Base-by-base conservation (phyloP, 2,329 filamentous ascomycete species). In the Dactylellina leptospora region DNA sequence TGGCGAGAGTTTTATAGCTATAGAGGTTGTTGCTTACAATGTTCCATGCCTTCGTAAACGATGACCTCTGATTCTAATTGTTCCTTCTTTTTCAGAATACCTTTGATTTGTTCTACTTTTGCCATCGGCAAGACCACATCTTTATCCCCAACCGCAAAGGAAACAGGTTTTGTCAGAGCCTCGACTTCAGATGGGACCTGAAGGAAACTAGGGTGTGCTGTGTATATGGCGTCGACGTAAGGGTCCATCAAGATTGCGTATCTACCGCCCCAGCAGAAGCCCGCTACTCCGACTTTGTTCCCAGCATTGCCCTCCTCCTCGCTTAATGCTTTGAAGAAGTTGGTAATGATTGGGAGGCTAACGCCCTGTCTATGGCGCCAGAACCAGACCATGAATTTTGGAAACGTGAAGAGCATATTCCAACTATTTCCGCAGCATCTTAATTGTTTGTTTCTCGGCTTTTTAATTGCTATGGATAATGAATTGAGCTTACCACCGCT, bases 251-350 rank as follows among this genome's bases (percentile, higher is more conserved):
- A 77, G 6, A 85, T 76, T 1, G 81, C 79, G 74, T 87, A 82
- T 72, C 84, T 84, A 22, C 85, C 87, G 22, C 86, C 86, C 86
- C 86, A 88, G 80, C 85, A 88, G 79, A 86, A 88, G 0, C 86
- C 87, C 0, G 84, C 84, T 0, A 81, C 83, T 20, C 82, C 85
- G 47, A 88, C 78, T 62, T 81, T 82, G 4, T 81, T 76, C 11
- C 76, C 64, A 16, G 77, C 50, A 20, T 23, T 16, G 10, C 16
- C 16, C 18, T 74, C 58, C 23, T 74, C 71, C 23, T 74, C 66
- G 9, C 72, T 68, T 3, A 76, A 51, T 5, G 61, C 55, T 59
- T 74, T 64, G 53, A 76, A 74, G 47, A 76, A 76, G 1, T 56
- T 36, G 6, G 59, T 68, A 23, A 76, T 74, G n/a, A 75, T 75